These are phyloP conservation scores for Patellifolia procumbens DNA, from an alignment of 179 eudicot genomes.

Conservation along the genomic window DNA sequence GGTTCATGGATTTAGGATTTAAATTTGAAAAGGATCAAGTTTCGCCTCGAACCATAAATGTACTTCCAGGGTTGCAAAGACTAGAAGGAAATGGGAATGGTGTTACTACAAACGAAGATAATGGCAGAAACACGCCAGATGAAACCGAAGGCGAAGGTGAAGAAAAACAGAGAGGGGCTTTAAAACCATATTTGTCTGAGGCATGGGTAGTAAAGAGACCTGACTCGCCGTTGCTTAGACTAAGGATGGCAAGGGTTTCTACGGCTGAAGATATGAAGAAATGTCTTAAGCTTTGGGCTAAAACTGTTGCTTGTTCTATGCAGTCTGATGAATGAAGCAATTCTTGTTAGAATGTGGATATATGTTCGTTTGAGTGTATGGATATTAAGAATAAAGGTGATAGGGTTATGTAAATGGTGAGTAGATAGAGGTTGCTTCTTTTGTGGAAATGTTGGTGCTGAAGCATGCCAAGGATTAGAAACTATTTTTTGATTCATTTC, in stretches of 20 bases:
- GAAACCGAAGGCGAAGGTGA: slow-evolving; percentile 12
- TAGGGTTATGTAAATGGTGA: too few species aligned
- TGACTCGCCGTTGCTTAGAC: slow-evolving; percentile 46
- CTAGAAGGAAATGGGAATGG: slow-evolving; percentile 19
- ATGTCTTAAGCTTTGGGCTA: slow-evolving; percentile 57
- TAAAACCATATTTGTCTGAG: slow-evolving; percentile 61
- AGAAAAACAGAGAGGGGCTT: background rate
- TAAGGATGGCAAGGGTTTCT: slow-evolving; percentile 43
- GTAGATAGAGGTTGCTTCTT: too few species aligned
- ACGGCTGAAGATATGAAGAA: slow-evolving; percentile 53
- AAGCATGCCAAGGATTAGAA: too few species aligned
- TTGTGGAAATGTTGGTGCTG: too few species aligned
- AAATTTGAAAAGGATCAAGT: slow-evolving; percentile 39
- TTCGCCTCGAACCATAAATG: slow-evolving; percentile 43
- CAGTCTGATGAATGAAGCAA: background rate
- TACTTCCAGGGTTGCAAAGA: slow-evolving; percentile 55
- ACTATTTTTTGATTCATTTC: too few species aligned
- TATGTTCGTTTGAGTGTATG: too few species aligned
- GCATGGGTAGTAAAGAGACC: slow-evolving; percentile 57
- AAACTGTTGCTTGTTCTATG: slow-evolving; percentile 48
- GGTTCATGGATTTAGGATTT: slow-evolving; percentile 72
- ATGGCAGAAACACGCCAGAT: background rate
- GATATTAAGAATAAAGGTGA: too few species aligned
- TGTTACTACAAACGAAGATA: background rate
- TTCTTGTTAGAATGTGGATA: too few species aligned